phyloP scores from a whole-genome alignment of 2,329 filamentous ascomycete genomes.

The Xylaria hypoxylon region DNA sequence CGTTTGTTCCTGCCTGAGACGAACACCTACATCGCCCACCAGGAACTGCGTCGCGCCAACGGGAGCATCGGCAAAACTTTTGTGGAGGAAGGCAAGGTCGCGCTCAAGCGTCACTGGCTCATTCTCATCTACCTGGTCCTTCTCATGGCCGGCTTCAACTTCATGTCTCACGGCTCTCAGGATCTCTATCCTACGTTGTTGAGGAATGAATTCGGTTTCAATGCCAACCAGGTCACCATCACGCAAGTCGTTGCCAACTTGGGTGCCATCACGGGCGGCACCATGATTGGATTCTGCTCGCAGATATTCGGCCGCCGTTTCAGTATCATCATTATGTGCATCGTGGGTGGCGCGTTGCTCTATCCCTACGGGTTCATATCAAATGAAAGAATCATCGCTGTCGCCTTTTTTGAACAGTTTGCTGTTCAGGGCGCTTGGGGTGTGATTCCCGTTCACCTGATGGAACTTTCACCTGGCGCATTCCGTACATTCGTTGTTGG shows the following conservation, averaged over 20 bases:
- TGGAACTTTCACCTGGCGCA: slow-evolving; percentile 78
- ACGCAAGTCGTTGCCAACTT: slow-evolving; percentile 79
- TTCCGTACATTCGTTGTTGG: slow-evolving; percentile 82
- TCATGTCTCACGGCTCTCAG: slow-evolving; percentile 84
- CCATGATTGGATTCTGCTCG: slow-evolving; percentile 73
- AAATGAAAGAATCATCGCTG: slow-evolving; percentile 74
- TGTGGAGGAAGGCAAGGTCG: slow-evolving; percentile 80
- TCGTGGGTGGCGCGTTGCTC: slow-evolving; percentile 78
- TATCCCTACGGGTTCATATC: slow-evolving; percentile 84
- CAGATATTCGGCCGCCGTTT: slow-evolving; percentile 77
- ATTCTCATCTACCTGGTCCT: slow-evolving; percentile 84
- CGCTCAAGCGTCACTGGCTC: slow-evolving; percentile 82
- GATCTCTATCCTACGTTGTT: slow-evolving; percentile 72
- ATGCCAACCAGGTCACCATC: slow-evolving; percentile 69
- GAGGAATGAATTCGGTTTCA: slow-evolving; percentile 65
- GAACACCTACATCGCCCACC: slow-evolving; percentile 74
- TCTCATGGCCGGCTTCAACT: slow-evolving; percentile 92
- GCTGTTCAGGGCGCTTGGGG: slow-evolving; percentile 83
- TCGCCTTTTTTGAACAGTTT: slow-evolving; percentile 87
- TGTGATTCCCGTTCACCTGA: slow-evolving; percentile 80
- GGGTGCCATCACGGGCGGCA: slow-evolving; percentile 76
- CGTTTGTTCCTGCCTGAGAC: slow-evolving; percentile 85
- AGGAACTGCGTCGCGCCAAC: slow-evolving; percentile 68
- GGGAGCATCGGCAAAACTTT: slow-evolving; percentile 75
- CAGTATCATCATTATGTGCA: slow-evolving; percentile 73